phyloP scores from a whole-genome alignment of 495 filamentous ascomycete species.

The Aspergillus kassunensis region DNA sequence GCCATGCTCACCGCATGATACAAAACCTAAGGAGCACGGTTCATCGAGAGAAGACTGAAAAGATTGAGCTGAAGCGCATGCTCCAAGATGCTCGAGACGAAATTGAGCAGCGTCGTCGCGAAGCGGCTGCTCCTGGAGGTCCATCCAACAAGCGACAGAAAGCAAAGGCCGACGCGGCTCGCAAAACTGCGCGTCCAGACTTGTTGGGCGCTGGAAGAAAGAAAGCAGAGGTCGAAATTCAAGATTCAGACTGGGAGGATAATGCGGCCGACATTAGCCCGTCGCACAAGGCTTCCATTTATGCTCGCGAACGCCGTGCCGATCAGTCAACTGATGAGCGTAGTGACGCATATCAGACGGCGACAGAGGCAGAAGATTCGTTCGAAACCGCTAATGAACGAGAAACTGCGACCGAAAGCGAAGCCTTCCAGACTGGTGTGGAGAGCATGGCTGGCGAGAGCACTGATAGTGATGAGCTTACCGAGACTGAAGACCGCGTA shows the following conservation, averaged over 20 bases:
- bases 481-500: conserved; percentile 74
- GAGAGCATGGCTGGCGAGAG: conserved; percentile 79
- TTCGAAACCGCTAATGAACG: conserved; percentile 80
- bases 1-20: conserved; percentile 94
- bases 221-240: conserved; percentile 68
- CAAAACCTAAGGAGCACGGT: conserved; percentile 91
- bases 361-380: conserved; percentile 77
- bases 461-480: conserved; percentile 65
- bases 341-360: conserved; percentile 77
- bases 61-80: conserved; percentile 91
- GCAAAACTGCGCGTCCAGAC: conserved; percentile 68
- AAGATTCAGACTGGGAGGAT: conserved; percentile 91
- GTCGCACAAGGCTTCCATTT: conserved; percentile 26
- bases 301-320: conserved; percentile 16
- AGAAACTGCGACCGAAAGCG: conserved; percentile 73
- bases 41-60: conserved; percentile 96
- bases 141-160: conserved; percentile 61
- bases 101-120: conserved; percentile 69
- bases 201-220: conserved; percentile 74
- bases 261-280: conserved; percentile 53
- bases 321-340: conserved; percentile 34
- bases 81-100: conserved; percentile 95
- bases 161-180: conserved; percentile 64
- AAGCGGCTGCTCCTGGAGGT: conserved; percentile 43
- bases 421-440: conserved; percentile 87